These are phyloP conservation scores for Schizopora paradoxa DNA, from an alignment of 1,284 basidiomycete genomes.

Conservation along the genomic window DNA sequence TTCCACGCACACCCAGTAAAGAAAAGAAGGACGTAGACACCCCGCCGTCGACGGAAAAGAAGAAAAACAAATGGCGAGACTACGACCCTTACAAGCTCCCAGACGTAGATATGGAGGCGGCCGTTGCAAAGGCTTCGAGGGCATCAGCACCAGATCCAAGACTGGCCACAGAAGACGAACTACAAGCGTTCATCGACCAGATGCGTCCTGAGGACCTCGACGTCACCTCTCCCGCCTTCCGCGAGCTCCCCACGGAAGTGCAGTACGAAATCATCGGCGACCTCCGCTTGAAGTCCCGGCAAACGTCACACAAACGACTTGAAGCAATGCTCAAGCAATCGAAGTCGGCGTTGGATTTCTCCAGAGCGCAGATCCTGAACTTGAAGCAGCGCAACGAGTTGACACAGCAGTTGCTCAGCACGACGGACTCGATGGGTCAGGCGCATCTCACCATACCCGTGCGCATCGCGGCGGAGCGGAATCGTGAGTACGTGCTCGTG, in stretches of 20 bases:
- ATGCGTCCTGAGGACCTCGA: constrained; percentile 93
- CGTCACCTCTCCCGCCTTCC: constrained; percentile 82
- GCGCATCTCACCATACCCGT: constrained; percentile 87
- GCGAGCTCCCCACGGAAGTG: constrained; percentile 88
- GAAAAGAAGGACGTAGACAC: constrained; percentile 30
- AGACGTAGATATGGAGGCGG: constrained; percentile 60
- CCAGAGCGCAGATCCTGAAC: constrained; percentile 89
- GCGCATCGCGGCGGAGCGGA: constrained; percentile 90
- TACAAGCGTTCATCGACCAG: constrained; percentile 86
- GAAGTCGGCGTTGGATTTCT: constrained; percentile 89
- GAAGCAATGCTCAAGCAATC: constrained; percentile 86
- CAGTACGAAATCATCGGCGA: constrained; percentile 99
- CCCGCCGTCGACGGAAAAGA: constrained; percentile 46
- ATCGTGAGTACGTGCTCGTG: constrained; percentile 89
- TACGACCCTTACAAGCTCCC: constrained; percentile 84
- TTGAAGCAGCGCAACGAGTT: constrained; percentile 86
- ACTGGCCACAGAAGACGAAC: constrained; percentile 89
- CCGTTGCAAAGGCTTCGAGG: constrained; percentile 53
- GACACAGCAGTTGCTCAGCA: constrained; percentile 92
- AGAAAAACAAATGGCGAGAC: constrained; percentile 58
- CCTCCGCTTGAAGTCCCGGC: constrained; percentile 86
- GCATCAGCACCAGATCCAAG: constrained; percentile 74
- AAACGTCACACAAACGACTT: constrained; percentile 87
- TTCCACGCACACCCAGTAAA: constrained; percentile 43
- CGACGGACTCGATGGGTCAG: constrained; percentile 90